These are phyloP conservation scores for Trametes pubescens DNA, from an alignment of 1,284 basidiomycete genomes.

Conservation along the genomic window DNA sequence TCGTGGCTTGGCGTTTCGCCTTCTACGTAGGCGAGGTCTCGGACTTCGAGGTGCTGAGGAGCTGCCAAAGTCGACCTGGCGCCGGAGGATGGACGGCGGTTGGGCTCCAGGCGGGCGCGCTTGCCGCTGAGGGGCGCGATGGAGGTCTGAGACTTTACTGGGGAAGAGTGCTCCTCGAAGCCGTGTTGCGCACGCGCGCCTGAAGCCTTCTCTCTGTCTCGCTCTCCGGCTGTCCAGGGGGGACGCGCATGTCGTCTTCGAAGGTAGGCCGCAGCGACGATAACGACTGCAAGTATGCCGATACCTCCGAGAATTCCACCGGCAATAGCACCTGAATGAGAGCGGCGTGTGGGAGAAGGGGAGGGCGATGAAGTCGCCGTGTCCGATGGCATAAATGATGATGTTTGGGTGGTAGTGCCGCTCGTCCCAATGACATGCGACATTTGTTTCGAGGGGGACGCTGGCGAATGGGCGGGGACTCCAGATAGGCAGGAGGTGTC, in stretches of 20 bases:
- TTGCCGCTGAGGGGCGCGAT: background rate
- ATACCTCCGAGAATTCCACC: background rate
- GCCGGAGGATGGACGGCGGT: background rate
- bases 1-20: too few species aligned
- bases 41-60: too few species aligned
- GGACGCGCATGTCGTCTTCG: background rate
- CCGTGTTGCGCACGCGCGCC: background rate
- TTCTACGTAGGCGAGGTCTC: too few species aligned
- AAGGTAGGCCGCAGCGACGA: background rate
- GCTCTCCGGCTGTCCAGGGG: background rate
- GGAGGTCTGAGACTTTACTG: too few species aligned
- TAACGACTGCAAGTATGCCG: background rate
- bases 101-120: background rate
- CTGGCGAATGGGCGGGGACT: background rate
- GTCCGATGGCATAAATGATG: too few species aligned
- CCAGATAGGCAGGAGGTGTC: conserved; percentile 30
- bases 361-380: too few species aligned
- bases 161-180: too few species aligned
- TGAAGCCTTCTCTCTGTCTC: background rate
- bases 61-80: too few species aligned
- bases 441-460: conserved; percentile 5
- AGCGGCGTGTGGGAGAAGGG: background rate
- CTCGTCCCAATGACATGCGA: too few species aligned
- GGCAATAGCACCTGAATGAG: background rate
- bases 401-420: too few species aligned